These are phyloP conservation scores for Pisolithus albus DNA, from an alignment of 768 basidiomycete genomes.

Conservation along the genomic window DNA sequence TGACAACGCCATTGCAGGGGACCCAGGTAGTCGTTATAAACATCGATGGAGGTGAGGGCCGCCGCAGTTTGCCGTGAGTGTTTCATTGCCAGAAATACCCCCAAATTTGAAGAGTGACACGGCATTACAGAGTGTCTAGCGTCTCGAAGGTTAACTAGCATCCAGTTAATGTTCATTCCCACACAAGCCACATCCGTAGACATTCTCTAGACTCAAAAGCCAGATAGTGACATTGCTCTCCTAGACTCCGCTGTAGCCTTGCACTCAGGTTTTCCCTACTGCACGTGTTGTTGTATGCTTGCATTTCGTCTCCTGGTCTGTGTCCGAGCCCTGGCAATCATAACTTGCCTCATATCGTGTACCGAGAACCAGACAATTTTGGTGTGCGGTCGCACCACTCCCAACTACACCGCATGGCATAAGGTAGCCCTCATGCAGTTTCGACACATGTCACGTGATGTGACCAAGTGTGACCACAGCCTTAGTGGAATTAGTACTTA, in stretches of 20 bases:
- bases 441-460: too few relatives aligned
- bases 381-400: constrained; percentile 10
- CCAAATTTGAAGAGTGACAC: constrained; percentile 6
- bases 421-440: too few relatives aligned
- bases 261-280: constrained; percentile 22
- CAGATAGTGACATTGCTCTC: constrained; percentile 26
- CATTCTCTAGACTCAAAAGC: constrained; percentile 18
- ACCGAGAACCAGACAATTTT: constrained; percentile 10
- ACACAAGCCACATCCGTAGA: constrained; percentile 21
- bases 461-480: too few relatives aligned
- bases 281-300: constrained; percentile 16
- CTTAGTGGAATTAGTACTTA: too few relatives aligned
- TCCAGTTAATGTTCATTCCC: constrained; percentile 8
- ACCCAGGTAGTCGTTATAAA: constrained; percentile 50
- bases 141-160: constrained; percentile 40
- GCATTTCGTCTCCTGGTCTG: constrained; percentile 12
- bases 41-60: constrained; percentile 39
- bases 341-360: constrained; percentile 8
- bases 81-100: background rate
- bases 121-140: constrained; percentile 33
- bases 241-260: constrained; percentile 24
- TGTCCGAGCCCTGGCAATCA: constrained; percentile 16
- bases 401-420: constrained; percentile 19
- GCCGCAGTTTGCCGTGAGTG: constrained; percentile 54
- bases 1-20: constrained; percentile 37